Evolutionary conservation across 441 rosid species (phyloP), one percentile per base, ranked within the genome.

Genomic region (Erodium texanum): DNA sequence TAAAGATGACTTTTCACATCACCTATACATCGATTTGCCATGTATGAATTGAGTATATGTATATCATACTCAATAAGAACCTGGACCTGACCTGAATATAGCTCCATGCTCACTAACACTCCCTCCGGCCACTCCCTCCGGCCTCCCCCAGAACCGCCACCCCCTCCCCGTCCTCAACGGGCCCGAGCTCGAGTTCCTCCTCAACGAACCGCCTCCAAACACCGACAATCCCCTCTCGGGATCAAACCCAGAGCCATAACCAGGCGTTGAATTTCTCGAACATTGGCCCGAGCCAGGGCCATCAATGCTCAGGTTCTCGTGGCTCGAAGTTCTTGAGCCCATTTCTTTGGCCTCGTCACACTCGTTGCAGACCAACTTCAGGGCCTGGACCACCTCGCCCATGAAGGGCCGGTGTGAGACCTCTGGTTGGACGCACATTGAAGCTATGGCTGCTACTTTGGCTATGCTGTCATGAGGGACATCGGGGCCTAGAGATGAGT

Each of bases 311-410:
- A 81, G 41, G 76, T 83, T 84, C 20, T 76, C 95, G 16, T 45
- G 79, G 78, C 86, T 82, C 2, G 84, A 86, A 71, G 84, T 80
- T 68, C 80, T 70, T 23, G 96, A 89, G 36, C 83, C 82, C 2
- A 78, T 78, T 69, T 87, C 94, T 68, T 80, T 86, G 5, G 90
- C 89, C 78, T 88, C 95, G 24, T 89, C 86, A 14, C 93, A 90
- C 78, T 93, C 97, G n/a, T 88, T 86, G 68, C 88, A 81, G 1
- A 93, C 93, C 15, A 93, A 81, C 78, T 94, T 94, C 72, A 94
- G 78, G 69, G 97, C 97, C 77, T 94, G 97, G 68, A 91, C 97
- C 16, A 93, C 96, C 81, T 94, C 99, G 5, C 97, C 97, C 97
- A 94, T 94, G 75, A 91, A 94, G 52, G 99, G 99, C 23, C 97